These are phyloP conservation scores for Penicillium hordei DNA, from an alignment of 2,329 filamentous ascomycete species.

Conservation along the genomic window DNA sequence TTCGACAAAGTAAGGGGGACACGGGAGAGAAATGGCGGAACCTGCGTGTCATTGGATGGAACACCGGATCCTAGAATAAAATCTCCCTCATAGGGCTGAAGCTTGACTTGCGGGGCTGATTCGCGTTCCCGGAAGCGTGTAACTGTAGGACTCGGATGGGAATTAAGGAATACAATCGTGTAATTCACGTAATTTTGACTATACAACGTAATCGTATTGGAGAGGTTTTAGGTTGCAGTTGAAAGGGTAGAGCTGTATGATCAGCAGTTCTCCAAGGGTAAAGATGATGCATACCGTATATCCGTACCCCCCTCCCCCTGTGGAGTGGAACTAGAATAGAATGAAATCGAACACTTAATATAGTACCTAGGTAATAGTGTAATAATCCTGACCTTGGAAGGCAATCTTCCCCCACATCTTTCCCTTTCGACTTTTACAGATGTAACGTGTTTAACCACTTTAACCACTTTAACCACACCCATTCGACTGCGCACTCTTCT, in stretches of 20 bases:
- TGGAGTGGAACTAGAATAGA: background rate
- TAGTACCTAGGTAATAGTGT: background rate
- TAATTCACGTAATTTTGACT: background rate
- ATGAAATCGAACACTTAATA: background rate
- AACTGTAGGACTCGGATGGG: background rate
- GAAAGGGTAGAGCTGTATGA: background rate
- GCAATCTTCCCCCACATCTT: background rate
- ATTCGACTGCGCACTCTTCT: background rate
- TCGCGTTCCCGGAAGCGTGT: background rate
- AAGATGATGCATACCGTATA: background rate
- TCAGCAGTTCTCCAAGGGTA: background rate
- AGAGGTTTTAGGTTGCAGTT: background rate
- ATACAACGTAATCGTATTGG: background rate
- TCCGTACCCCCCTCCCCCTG: background rate
- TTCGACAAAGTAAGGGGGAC: slow-evolving; percentile 3
- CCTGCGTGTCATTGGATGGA: background rate
- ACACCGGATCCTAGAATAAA: background rate
- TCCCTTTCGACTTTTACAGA: background rate
- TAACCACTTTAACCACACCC: background rate
- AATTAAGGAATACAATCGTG: background rate
- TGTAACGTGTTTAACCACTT: background rate
- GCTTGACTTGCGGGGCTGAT: slow-evolving; percentile 24
- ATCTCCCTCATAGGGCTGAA: slow-evolving; percentile 35
- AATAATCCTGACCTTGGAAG: background rate
- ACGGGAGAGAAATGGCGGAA: background rate